phyloP scores from a whole-genome alignment of 176 grass and related monocot species.

The Cenchrus fungigraminus region DNA sequence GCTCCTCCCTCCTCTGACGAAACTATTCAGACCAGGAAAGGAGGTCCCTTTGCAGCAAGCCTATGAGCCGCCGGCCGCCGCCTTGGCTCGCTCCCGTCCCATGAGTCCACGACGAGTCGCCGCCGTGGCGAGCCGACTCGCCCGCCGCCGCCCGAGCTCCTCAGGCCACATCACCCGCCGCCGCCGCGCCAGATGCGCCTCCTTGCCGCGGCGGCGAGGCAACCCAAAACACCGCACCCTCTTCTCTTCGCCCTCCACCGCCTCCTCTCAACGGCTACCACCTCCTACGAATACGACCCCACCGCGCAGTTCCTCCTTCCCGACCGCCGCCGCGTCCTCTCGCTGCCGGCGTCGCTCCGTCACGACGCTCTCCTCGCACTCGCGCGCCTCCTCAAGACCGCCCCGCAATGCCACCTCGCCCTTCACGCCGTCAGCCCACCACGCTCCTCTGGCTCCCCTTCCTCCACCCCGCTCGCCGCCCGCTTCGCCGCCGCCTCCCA shows the following conservation, averaged over 20 bases:
- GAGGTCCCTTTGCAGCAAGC: too few species aligned
- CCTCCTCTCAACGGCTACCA: conserved; percentile 32
- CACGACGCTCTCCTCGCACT: conserved; percentile 54
- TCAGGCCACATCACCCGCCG: background rate
- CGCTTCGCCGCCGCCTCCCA: conserved; percentile 58
- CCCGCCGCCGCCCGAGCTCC: too few species aligned
- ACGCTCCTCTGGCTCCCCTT: background rate
- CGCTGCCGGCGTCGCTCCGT: conserved; percentile 59
- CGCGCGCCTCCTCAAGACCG: conserved; percentile 56
- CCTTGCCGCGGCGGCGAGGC: conserved; percentile 46
- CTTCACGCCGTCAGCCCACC: conserved; percentile 44
- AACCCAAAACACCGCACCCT: background rate
- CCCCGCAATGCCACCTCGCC: conserved; percentile 46
- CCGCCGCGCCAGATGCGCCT: conserved; percentile 40
- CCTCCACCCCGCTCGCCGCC: conserved; percentile 25
- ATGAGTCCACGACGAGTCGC: too few species aligned
- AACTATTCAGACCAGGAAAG: too few species aligned
- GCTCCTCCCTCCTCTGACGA: too few species aligned
- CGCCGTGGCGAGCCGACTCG: too few species aligned
- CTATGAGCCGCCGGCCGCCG: too few species aligned
- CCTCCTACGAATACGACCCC: conserved; percentile 37
- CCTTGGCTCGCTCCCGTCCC: too few species aligned
- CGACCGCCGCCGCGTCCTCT: conserved; percentile 43
- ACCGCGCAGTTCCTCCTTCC: conserved; percentile 51
- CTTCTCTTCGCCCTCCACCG: background rate